Base-by-base conservation (phyloP, 2,329 filamentous ascomycete genomes). In the Calonectria ilicicola region DNA sequence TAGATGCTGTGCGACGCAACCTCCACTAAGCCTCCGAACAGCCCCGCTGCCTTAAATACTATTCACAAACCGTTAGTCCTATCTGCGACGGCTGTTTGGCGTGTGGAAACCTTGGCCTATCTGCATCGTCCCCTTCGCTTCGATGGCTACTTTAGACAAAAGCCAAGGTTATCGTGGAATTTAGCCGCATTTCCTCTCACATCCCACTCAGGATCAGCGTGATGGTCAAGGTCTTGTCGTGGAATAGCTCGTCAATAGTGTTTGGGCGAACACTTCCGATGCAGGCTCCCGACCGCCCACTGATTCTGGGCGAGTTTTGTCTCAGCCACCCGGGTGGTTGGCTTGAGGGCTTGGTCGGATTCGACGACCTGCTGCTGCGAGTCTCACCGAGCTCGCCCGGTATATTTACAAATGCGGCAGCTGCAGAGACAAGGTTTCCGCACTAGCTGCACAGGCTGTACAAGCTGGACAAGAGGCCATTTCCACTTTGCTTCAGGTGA, bases 351-450 rank as follows among this genome's bases (percentile, higher is more conserved):
- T 26, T 58, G 32, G 21, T 26, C 21, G n/a, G 53, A 35, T 26
- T 23, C 23, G 32, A 40, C 53, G 35, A 35, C n/a, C 21, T 46
- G 15, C 38, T 46, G 12, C 32, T 58, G 40, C 23, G 58, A 63
- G 21, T 8, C 17, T 46, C 58, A 23, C 21, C n/a, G 40, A 63
- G 40, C 65, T 12, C 27, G 32, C 12, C 35, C 15, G 40, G 35
- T 38, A 23, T 47, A 47, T 47, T 23, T 47, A 67, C 64, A 47
- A 40, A 63, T 67, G 53, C 56, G 56, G 69, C 69, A 71, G 58
- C 26, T 67, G 64, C 32, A 46, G n/a, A 46, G 53, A 56, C 56
- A 71, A 64, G 15, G 27, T 64, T 69, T 65, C 29, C 35, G 23
- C 38, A 23, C 65, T 67, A 58, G 29, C 42, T 42, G 29, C 38